phyloP scores from a whole-genome alignment of 805 yeast genomes.

The Candida dendrica region DNA sequence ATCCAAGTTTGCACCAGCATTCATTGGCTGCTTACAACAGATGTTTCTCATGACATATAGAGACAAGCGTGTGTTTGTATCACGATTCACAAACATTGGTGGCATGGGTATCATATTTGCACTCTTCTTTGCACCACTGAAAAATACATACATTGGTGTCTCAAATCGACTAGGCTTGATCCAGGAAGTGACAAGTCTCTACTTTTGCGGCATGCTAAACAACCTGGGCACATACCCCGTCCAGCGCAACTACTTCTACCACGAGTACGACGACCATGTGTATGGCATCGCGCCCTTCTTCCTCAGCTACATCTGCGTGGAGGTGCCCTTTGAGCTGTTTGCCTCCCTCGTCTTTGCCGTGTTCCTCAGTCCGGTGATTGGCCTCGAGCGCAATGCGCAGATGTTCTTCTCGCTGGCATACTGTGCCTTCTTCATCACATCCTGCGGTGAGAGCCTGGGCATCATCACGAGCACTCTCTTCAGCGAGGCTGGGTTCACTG shows the following conservation, averaged over 20 bases:
- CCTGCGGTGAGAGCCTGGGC: constrained; percentile 82
- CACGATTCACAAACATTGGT: constrained; percentile 59
- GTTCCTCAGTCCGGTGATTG: constrained; percentile 62
- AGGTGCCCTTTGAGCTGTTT: constrained; percentile 59
- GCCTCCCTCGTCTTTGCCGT: constrained; percentile 52
- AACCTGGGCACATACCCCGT: constrained; percentile 70
- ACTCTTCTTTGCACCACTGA: constrained; percentile 57
- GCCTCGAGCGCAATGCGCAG: constrained; percentile 59
- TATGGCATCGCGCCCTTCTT: constrained; percentile 66
- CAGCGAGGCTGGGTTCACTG: constrained; percentile 72
- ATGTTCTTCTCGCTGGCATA: constrained; percentile 62
- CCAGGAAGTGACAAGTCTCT: constrained; percentile 67
- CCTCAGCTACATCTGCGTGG: constrained; percentile 49
- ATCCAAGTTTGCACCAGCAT: constrained; percentile 13
- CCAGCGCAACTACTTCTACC: constrained; percentile 72
- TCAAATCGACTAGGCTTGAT: constrained; percentile 67
- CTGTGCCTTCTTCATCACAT: constrained; percentile 44
- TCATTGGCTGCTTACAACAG: constrained; percentile 14
- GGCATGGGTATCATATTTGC: constrained; percentile 67
- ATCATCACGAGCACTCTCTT: constrained; percentile 71
- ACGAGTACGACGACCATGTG: constrained; percentile 69
- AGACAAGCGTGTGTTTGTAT: constrained; percentile 49
- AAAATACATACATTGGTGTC: constrained; percentile 40
- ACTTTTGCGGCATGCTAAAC: constrained; percentile 76
- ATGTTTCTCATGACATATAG: constrained; percentile 27